Base-by-base conservation (phyloP, 495 filamentous ascomycete genomes). In the Aspergillus panamensis region DNA sequence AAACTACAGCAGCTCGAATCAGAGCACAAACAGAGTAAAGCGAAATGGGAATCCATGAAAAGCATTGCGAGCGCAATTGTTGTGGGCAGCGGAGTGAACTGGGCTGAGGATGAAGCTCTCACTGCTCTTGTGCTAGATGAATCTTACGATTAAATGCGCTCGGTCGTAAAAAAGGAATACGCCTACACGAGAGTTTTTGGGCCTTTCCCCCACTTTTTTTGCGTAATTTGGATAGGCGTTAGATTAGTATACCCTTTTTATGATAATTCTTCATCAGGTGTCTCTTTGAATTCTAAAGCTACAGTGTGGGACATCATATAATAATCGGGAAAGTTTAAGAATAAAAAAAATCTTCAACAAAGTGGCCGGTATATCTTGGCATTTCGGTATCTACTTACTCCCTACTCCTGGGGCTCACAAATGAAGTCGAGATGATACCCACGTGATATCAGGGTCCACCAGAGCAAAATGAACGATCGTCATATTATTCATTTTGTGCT, bases 51-150 rank as follows among this genome's bases (percentile, higher is more conserved):
- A 51, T 81, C 84, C 37, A 83, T 93, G 73, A 92, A 92, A 71
- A 86, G 80, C 39, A 80, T 89, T 25, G 79, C 86, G 12, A 87
- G 85, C 53, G 89, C 84, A 4, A 78, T 89, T 37, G 81, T 96
- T 32, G 90, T 87, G 20, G 90, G 87, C 7, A 96, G 91, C 68
- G 92, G 91, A 43, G 73, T 94, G 33, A 83, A 96, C 61, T 96
- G 92, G 92, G 84, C 82, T 19, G 76, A 83, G 47, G 84, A 96
- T 69, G 81, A 84, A 40, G 77, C 74, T 51, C 75, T 96, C 53
- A 74, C 83, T 58, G 83, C 82, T 48, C 74, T 94, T 58, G 91
- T 96, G 19, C 75, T 96, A 53, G 89, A 92, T 69, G 80, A 84
- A 54, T 85, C 87, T 60, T 80, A 82, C 43, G 82, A 82, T 61